These are phyloP conservation scores for Nectriaceae sp. DNA, from an alignment of 2,329 filamentous ascomycete genomes.

Conservation along the genomic window DNA sequence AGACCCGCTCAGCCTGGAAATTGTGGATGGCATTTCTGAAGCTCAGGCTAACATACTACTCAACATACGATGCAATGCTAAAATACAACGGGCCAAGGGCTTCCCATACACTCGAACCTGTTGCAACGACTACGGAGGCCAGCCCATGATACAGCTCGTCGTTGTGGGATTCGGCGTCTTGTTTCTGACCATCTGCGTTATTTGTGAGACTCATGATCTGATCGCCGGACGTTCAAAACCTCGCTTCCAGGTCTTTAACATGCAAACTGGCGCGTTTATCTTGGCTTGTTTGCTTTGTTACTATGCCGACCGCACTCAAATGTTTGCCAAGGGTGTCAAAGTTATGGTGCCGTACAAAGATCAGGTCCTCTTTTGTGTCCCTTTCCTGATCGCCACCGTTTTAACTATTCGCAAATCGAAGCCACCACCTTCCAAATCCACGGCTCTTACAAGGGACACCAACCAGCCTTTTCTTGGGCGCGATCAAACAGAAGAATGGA, in stretches of 20 bases:
- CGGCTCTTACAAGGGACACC: not conserved
- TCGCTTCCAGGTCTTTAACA: conserved; percentile 16
- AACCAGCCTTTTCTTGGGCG: conserved; percentile 36
- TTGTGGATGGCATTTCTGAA: conserved; percentile 30
- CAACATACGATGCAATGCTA: conserved; percentile 54
- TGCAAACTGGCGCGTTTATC: conserved; percentile 28
- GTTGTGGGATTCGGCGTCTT: conserved; percentile 20
- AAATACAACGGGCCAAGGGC: conserved; percentile 28
- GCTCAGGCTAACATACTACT: conserved; percentile 47
- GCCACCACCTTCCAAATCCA: conserved; percentile 6
- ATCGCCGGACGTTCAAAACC: conserved; percentile 11
- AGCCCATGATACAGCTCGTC: conserved; percentile 22
- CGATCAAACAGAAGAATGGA: conserved; percentile 64
- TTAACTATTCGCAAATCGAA: conserved; percentile 21
- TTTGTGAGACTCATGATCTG: conserved; percentile 17
- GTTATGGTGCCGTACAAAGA: conserved; percentile 22
- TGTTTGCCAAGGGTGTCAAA: conserved; percentile 30
- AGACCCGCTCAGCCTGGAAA: conserved; percentile 34
- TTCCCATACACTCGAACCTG: conserved; percentile 53
- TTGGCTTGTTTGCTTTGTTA: conserved; percentile 30
- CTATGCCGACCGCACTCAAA: conserved; percentile 29
- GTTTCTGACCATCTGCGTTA: conserved; percentile 21
- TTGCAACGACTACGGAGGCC: conserved; percentile 47
- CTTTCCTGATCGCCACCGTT: conserved; percentile 11
- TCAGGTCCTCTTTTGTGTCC: conserved; percentile 6